Conservation (phyloP, 2,329 filamentous ascomycete species). For the Moelleriella libera region DNA sequence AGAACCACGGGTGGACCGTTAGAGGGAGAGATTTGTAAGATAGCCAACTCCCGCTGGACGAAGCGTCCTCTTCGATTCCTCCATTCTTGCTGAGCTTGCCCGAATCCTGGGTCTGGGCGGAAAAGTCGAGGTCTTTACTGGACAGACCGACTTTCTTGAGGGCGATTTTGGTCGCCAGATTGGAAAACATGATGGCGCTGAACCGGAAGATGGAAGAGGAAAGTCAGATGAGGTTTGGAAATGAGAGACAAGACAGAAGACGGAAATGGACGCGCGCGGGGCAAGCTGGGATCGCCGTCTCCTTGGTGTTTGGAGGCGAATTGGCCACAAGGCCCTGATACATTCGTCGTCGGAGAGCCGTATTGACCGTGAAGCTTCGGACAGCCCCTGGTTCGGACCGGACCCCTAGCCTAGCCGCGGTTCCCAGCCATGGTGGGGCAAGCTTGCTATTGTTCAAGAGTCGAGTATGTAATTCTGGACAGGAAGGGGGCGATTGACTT, state of each 20-base stretch:
- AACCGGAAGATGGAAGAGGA: neutral
- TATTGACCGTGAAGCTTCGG: too few relatives aligned
- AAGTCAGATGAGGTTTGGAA: neutral
- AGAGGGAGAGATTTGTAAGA: slow-evolving; percentile 33
- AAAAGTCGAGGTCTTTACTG: neutral
- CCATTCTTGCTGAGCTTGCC: neutral
- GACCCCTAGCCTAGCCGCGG: too few relatives aligned
- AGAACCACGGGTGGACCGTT: slow-evolving; percentile 38
- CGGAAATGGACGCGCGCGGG: neutral
- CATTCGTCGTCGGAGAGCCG: too few relatives aligned
- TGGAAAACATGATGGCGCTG: neutral
- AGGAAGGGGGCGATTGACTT: too few relatives aligned
- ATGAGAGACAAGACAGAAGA: neutral
- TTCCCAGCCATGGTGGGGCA: too few relatives aligned
- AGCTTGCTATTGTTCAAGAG: too few relatives aligned
- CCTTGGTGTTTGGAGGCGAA: neutral
- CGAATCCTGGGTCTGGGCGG: neutral
- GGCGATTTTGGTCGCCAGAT: neutral
- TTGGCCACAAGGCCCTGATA: neutral
- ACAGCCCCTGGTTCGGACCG: too few relatives aligned
- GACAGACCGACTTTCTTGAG: neutral
- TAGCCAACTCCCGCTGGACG: slow-evolving; percentile 25
- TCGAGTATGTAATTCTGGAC: too few relatives aligned
- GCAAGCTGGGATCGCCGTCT: neutral
- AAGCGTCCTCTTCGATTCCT: slow-evolving; percentile 5